These are phyloP conservation scores for Tylopilus rubrobrunneus DNA, from an alignment of 768 basidiomycete species.

Conservation along the genomic window DNA sequence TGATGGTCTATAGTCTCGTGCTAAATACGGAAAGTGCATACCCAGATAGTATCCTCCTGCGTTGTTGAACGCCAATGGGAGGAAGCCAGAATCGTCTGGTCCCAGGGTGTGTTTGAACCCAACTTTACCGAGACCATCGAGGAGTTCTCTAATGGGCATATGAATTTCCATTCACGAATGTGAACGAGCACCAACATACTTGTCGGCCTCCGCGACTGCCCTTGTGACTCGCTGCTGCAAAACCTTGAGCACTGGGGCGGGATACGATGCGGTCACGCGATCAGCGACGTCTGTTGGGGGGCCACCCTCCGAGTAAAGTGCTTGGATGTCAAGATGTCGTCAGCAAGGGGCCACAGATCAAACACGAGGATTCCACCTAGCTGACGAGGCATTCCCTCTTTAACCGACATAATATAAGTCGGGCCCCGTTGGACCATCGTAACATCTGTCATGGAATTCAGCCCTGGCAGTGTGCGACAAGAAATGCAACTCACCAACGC, in stretches of 20 bases:
- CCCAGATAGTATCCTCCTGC: conserved; percentile 70
- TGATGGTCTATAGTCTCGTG: not conserved
- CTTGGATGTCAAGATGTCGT: too few relatives aligned
- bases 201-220: conserved; percentile 52
- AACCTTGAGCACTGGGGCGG: conserved; percentile 27
- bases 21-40: conserved; percentile 16
- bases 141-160: conserved; percentile 36
- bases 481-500: too few relatives aligned
- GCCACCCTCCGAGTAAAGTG: conserved; percentile 17
- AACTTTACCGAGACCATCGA: conserved; percentile 51
- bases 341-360: too few relatives aligned
- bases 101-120: conserved; percentile 59
- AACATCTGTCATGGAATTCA: too few relatives aligned
- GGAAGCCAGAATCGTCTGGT: conserved; percentile 47
- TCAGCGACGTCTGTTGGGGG: conserved; percentile 52
- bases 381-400: too few relatives aligned
- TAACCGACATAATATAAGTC: too few relatives aligned
- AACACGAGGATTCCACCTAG: too few relatives aligned
- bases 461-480: too few relatives aligned
- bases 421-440: too few relatives aligned
- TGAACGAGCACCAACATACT: conserved; percentile 30
- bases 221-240: conserved; percentile 36
- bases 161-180: not conserved
- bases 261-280: conserved; percentile 47
- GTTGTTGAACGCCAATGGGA: conserved; percentile 43